phyloP scores from a whole-genome alignment of 2,329 filamentous ascomycete genomes.

The Fusarium acutatum region DNA sequence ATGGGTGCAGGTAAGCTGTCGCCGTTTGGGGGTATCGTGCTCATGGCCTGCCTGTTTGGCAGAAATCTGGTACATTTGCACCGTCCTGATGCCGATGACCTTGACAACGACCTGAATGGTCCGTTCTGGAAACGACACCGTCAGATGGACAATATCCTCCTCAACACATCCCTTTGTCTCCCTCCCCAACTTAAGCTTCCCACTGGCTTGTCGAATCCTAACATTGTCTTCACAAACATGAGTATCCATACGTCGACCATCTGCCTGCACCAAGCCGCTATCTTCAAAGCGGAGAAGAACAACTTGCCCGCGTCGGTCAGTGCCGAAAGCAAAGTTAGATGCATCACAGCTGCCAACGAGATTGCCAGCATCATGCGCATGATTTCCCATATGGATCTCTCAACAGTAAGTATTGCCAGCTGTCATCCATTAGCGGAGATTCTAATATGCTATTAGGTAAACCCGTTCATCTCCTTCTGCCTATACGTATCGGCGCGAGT shows the following conservation, averaged over 20 bases:
- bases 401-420: slow-evolving; percentile 67
- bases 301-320: slow-evolving; percentile 78
- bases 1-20: slow-evolving; percentile 79
- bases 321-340: slow-evolving; percentile 90
- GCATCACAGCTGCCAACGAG: slow-evolving; percentile 91
- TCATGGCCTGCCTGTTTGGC: slow-evolving; percentile 91
- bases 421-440: not conserved
- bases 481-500: slow-evolving; percentile 95
- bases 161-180: slow-evolving; percentile 86
- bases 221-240: slow-evolving; percentile 95
- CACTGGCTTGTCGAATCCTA: slow-evolving; percentile 76
- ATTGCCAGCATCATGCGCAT: slow-evolving; percentile 96
- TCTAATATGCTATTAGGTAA: slow-evolving; percentile 70
- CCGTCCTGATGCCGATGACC: slow-evolving; percentile 81
- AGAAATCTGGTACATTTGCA: slow-evolving; percentile 92
- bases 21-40: slow-evolving; percentile 78
- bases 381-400: slow-evolving; percentile 88
- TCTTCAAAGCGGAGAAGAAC: slow-evolving; percentile 96
- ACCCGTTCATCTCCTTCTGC: slow-evolving; percentile 94
- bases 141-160: slow-evolving; percentile 85
- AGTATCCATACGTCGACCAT: slow-evolving; percentile 96
- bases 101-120: slow-evolving; percentile 87
- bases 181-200: slow-evolving; percentile 84
- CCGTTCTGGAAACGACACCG: slow-evolving; percentile 96
- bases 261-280: slow-evolving; percentile 96